Base-by-base conservation (phyloP, 1,284 basidiomycete genomes). In the Porogramme epimiltina region DNA sequence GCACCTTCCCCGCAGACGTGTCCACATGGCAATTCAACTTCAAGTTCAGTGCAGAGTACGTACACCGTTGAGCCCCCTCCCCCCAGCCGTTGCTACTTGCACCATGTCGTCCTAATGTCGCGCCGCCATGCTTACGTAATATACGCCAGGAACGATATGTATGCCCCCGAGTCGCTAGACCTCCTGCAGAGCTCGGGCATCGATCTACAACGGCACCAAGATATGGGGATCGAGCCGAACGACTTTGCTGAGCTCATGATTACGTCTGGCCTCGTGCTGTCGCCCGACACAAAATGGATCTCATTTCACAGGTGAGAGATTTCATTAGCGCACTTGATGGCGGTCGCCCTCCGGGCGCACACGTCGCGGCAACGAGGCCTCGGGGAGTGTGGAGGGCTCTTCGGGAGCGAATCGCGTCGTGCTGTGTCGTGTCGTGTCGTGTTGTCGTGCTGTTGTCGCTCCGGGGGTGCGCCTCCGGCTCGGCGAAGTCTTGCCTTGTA, bases 1-100 rank as follows among this genome's bases (percentile, higher is more conserved):
- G 96, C 6, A 88, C 95, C 65, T 84, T 88, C 52, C 93, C 95
- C 9, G 85, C 87, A 56, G 93, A 95, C 47, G 84, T 89, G 44
- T 91, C 91, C 46, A 98, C 95, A 28, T 99, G 96, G 96, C 97
- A 99, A 73, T 99, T 99, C 78, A 99, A 99, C 74, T 98, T 99
- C 73, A 83, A 85, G 62, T 99, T 99, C 74, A 93, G 85, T 71
- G 75, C 94, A 60, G 83, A 84, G 93, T 95, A 69, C 63, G 91
- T 80, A 11, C 39, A 28, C 23, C 34, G 13, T 25, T 41, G 22
- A 10, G n/a, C 4, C 42, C 16, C 8, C 41, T 40, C 20, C 26
- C 28, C 42, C 20, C 20, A 43, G 28, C 31, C 18, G 25, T 20
- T 18, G n/a, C 34, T 9, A 11, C 45, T 22, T 40, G 28, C 9